Evolutionary conservation across 2,329 filamentous ascomycete genomes (phyloP).

Genomic region (Phialemoniopsis sp.): DNA sequence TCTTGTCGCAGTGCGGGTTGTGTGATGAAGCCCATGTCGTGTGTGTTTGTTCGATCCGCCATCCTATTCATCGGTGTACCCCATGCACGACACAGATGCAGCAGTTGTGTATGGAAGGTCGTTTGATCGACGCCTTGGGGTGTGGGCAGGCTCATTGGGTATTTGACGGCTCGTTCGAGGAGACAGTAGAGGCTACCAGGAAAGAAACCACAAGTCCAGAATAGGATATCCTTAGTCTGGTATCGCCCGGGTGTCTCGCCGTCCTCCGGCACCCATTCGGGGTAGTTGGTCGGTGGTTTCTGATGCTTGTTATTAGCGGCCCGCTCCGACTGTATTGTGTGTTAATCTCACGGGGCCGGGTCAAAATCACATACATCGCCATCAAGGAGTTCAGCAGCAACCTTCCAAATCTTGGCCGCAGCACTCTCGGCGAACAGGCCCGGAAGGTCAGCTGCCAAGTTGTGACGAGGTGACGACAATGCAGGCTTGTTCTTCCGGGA

Average conservation of each 20-base stretch:
- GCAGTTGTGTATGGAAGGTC: slow-evolving; percentile 14
- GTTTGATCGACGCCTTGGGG: slow-evolving; percentile 5
- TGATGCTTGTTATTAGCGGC: not conserved
- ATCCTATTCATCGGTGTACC: slow-evolving; percentile 26
- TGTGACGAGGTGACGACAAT: too few relatives aligned
- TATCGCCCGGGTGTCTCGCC: slow-evolving; percentile 10
- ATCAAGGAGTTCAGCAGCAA: too few relatives aligned
- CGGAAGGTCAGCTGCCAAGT: too few relatives aligned
- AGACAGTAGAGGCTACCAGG: slow-evolving; percentile 29
- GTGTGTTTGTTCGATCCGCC: slow-evolving; percentile 40
- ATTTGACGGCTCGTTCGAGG: slow-evolving; percentile 24
- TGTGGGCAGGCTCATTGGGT: slow-evolving; percentile 19
- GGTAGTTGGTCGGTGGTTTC: slow-evolving; percentile 13
- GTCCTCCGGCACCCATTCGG: slow-evolving; percentile 15
- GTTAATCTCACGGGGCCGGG: too few relatives aligned
- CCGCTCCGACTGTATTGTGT: too few relatives aligned
- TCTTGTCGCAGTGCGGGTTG: slow-evolving; percentile 41
- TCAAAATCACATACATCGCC: too few relatives aligned
- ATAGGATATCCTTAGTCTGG: slow-evolving; percentile 11
- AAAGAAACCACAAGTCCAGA: slow-evolving; percentile 35
- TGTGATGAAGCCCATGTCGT: slow-evolving; percentile 52
- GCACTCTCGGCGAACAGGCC: too few relatives aligned
- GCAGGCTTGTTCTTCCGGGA: too few relatives aligned
- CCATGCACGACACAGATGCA: slow-evolving; percentile 21
- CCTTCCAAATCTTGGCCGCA: too few relatives aligned